phyloP scores from a whole-genome alignment of 345 rosid species.

The Turritis glabra region DNA sequence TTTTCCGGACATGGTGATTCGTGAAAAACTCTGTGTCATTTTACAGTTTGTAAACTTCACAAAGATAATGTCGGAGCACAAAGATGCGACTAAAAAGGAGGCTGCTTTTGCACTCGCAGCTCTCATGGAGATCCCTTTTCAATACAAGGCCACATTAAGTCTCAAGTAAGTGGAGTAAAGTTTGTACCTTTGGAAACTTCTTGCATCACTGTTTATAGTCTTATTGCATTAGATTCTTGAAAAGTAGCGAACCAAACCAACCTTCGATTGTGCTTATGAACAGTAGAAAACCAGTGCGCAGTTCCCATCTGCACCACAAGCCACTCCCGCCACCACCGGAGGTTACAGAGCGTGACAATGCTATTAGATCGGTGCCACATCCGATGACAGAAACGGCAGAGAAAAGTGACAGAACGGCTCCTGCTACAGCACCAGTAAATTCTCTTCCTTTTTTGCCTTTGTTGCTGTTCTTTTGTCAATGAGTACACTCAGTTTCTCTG shows the following conservation, averaged over 20 bases:
- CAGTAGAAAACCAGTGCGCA: constrained; percentile 42
- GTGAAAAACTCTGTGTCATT: background rate
- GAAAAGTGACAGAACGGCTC: constrained; percentile 43
- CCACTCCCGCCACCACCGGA: constrained; percentile 80
- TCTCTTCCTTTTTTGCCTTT: background rate
- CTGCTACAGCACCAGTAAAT: constrained; percentile 48
- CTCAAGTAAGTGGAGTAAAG: constrained; percentile 51
- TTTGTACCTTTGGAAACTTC: background rate
- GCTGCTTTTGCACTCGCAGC: constrained; percentile 92
- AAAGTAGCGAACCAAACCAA: constrained; percentile 10
- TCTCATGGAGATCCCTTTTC: constrained; percentile 93
- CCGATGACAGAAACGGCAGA: constrained; percentile 32
- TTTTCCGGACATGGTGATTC: background rate
- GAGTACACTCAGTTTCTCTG: background rate
- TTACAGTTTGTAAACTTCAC: constrained; percentile 88
- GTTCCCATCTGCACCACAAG: constrained; percentile 34
- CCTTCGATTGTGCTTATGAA: constrained; percentile 34
- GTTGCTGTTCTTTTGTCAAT: background rate
- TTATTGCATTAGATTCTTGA: constrained; percentile 6
- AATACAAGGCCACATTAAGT: constrained; percentile 75
- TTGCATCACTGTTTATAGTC: background rate
- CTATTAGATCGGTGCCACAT: constrained; percentile 42
- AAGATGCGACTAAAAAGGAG: constrained; percentile 66
- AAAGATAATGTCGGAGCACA: constrained; percentile 74
- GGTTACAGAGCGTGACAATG: constrained; percentile 66